A percentile compares a stretch with the other conserved stretches of the same genome.
These are phyloP conservation scores for Sungouiozyma intestinalis DNA, from an alignment of 805 yeast genomes.

Conservation along the genomic window DNA sequence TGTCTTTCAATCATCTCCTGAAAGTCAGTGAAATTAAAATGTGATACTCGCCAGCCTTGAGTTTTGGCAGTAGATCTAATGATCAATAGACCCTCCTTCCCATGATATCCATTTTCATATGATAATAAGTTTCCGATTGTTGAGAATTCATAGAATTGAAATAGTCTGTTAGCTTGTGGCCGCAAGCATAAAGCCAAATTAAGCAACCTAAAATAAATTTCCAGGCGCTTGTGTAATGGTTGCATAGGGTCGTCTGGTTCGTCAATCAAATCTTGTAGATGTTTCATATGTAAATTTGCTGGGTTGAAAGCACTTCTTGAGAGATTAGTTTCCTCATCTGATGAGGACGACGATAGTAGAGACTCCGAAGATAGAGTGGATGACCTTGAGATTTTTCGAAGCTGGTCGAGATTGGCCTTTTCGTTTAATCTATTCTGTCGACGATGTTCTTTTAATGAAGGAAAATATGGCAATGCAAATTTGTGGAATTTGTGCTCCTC, in stretches of 20 bases:
- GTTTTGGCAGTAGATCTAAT: constrained; percentile 74
- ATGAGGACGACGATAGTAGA: constrained; percentile 2
- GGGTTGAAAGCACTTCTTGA: constrained; percentile 5
- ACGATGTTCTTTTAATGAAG: constrained; percentile 6
- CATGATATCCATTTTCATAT: constrained; percentile 69
- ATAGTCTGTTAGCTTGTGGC: constrained; percentile 73
- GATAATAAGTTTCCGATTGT: constrained; percentile 77
- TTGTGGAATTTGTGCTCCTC: constrained; percentile 17
- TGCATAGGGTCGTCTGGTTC: constrained; percentile 18
- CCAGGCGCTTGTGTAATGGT: constrained; percentile 35
- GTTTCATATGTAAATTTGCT: constrained; percentile 20
- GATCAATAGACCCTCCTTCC: constrained; percentile 81
- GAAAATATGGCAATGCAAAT: constrained; percentile 24
- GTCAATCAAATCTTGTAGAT: constrained; percentile 20
- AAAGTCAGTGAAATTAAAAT: constrained; percentile 66
- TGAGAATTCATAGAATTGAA: constrained; percentile 83
- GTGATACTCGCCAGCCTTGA: constrained; percentile 95
- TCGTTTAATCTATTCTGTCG: constrained; percentile 1
- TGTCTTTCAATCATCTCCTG: constrained; percentile 85
- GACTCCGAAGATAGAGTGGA: constrained; percentile 1
- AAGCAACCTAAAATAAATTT: constrained; percentile 56
- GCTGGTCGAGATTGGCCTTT: neutral
- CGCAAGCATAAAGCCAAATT: constrained; percentile 50
- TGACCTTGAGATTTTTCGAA: neutral
- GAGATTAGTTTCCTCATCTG: constrained; percentile 1